A percentile compares a stretch with the other conserved stretches of the same genome.
phyloP scores from a whole-genome alignment of 2,329 filamentous ascomycete genomes.

The Mollisia scopiformis region DNA sequence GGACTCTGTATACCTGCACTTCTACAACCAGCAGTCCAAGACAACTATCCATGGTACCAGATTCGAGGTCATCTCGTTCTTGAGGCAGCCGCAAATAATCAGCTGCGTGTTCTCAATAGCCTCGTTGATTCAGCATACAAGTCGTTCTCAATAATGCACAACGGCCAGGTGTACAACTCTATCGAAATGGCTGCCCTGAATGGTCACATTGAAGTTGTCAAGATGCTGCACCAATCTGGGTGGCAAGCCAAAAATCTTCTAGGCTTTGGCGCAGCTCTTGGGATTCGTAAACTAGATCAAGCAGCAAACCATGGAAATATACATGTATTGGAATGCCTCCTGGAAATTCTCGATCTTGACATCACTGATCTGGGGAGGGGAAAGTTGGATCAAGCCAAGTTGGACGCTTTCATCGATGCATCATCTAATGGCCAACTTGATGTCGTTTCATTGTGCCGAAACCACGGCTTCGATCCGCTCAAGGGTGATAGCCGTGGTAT shows the following conservation, averaged over 20 bases:
- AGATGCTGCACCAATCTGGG: not conserved
- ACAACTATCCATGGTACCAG: not conserved
- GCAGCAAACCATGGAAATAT: not conserved
- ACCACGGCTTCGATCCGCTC: too few species aligned
- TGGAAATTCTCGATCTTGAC: not conserved
- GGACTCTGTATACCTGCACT: not conserved
- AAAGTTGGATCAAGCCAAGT: too few species aligned
- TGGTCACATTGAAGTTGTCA: not conserved
- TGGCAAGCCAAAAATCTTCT: not conserved
- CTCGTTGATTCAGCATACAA: not conserved
- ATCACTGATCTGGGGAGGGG: too few species aligned
- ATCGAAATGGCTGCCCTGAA: not conserved
- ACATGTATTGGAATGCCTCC: not conserved
- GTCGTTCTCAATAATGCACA: not conserved
- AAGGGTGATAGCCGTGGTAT: too few species aligned
- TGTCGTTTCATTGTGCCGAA: too few species aligned
- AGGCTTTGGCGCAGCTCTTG: not conserved
- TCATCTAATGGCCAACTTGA: too few species aligned
- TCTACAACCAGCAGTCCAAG: not conserved
- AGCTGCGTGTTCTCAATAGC: not conserved
- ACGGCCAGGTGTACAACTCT: not conserved
- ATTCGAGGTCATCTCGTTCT: not conserved
- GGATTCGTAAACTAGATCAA: not conserved
- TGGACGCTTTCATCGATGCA: too few species aligned
- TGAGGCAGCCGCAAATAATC: not conserved